These are phyloP conservation scores for Mortierella sp. DNA, from an alignment of 371 early-diverging fungal species.

Conservation along the genomic window DNA sequence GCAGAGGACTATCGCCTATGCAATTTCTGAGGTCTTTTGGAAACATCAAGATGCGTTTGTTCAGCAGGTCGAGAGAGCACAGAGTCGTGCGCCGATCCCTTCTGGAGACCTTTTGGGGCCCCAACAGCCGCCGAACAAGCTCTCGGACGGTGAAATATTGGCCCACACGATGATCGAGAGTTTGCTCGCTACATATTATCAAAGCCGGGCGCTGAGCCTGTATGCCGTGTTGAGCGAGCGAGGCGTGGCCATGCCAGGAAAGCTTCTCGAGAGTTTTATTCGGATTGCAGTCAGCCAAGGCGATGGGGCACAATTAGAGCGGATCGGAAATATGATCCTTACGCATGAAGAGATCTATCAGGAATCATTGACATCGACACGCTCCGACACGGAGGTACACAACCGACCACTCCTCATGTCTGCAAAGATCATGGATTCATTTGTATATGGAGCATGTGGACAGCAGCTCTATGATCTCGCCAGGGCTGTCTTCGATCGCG, in stretches of 20 bases:
- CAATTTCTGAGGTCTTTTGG: slow-evolving; percentile 22
- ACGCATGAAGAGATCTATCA: slow-evolving; percentile 17
- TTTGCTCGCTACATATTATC: slow-evolving; percentile 6
- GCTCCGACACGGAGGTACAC: neutral
- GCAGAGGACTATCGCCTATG: slow-evolving; percentile 11
- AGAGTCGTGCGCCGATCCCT: neutral
- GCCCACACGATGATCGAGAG: slow-evolving; percentile 25
- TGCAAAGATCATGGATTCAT: slow-evolving; percentile 34
- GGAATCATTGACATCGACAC: neutral
- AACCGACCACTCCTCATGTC: slow-evolving; percentile 31
- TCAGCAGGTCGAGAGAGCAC: slow-evolving; percentile 18
- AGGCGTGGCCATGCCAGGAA: slow-evolving; percentile 5
- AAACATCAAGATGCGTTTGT: slow-evolving; percentile 20
- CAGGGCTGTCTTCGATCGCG: slow-evolving; percentile 32
- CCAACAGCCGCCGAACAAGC: neutral
- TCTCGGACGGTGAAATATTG: slow-evolving; percentile 20
- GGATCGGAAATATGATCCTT: slow-evolving; percentile 34
- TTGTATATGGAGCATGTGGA: slow-evolving; percentile 29
- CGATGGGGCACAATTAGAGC: slow-evolving; percentile 20
- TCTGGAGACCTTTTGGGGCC: neutral
- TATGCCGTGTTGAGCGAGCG: slow-evolving; percentile 10
- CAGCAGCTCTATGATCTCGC: slow-evolving; percentile 32
- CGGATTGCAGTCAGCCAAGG: slow-evolving; percentile 10
- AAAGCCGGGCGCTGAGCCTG: slow-evolving; percentile 15
- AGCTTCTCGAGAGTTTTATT: slow-evolving; percentile 14